Percentiles rank a stretch among this genome's conserved stretches.
Conservation (phyloP, 768 basidiomycete species). For the Tylopilus sp. region DNA sequence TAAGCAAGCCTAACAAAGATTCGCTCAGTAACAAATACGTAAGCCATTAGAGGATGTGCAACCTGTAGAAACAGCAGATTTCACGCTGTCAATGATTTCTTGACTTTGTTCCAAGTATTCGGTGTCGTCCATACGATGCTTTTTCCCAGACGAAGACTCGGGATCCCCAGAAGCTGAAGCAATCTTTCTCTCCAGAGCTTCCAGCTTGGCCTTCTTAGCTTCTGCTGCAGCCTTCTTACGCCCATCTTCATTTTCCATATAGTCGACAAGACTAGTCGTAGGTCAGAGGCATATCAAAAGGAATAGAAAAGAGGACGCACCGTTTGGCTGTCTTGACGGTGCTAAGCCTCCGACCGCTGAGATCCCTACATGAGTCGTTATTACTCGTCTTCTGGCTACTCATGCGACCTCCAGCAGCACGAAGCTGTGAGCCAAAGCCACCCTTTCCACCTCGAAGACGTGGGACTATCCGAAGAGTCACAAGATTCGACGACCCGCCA, state of each 20-base stretch:
- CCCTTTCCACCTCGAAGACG: constrained; percentile 89
- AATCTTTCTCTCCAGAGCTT: constrained; percentile 71
- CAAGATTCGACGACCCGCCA: constrained; percentile 35
- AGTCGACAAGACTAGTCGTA: constrained; percentile 65
- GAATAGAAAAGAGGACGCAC: constrained; percentile 41
- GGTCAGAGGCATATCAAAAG: background rate
- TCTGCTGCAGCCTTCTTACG: constrained; percentile 76
- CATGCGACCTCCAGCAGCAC: constrained; percentile 98
- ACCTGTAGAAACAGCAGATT: constrained; percentile 87
- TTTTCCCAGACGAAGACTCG: constrained; percentile 62
- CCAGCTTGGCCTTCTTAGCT: constrained; percentile 78
- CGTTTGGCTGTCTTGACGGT: constrained; percentile 96
- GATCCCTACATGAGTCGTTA: constrained; percentile 91
- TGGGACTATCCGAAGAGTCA: constrained; percentile 73
- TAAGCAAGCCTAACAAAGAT: constrained; percentile 56
- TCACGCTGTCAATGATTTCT: constrained; percentile 88
- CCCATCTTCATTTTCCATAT: constrained; percentile 80
- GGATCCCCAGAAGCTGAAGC: constrained; percentile 37
- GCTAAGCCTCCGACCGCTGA: constrained; percentile 84
- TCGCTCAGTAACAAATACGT: constrained; percentile 11
- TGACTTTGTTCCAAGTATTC: constrained; percentile 89
- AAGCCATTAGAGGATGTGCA: background rate
- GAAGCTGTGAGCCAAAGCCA: constrained; percentile 93
- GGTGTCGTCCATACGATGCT: constrained; percentile 88
- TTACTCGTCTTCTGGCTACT: constrained; percentile 93